These are phyloP conservation scores for Mucor ambiguus DNA, from an alignment of 371 early-diverging fungal genomes.

Conservation along the genomic window DNA sequence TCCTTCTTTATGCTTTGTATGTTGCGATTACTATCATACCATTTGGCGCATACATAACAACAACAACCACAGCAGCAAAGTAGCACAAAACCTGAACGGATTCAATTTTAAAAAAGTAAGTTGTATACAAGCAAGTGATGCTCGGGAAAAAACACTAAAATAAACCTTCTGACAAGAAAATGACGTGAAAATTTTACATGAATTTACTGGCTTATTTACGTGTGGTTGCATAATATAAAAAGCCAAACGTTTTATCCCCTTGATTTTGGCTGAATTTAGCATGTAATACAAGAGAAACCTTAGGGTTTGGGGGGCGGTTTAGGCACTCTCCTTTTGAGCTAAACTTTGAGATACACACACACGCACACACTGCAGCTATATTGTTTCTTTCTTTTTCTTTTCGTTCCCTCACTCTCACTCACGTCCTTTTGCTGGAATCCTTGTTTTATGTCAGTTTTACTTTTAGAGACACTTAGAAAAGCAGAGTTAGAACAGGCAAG, in stretches of 20 bases:
- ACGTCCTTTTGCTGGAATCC: too few species aligned
- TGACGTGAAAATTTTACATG: constrained; percentile 4
- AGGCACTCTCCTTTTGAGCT: not conserved
- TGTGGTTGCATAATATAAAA: constrained; percentile 6
- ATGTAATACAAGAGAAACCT: not conserved
- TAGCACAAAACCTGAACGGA: constrained; percentile 7
- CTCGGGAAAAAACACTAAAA: constrained; percentile 5
- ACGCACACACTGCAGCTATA: not conserved
- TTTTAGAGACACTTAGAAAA: constrained; percentile 41
- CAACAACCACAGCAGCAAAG: not conserved
- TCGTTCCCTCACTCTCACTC: not conserved
- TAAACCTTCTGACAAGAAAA: constrained; percentile 8
- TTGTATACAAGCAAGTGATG: constrained; percentile 7
- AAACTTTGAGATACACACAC: not conserved
- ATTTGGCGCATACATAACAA: not conserved
- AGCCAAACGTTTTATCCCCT: constrained; percentile 3
- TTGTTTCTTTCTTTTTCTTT: not conserved
- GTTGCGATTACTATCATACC: not conserved
- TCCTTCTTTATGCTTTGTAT: not conserved
- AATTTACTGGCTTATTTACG: not conserved
- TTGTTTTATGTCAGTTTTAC: constrained; percentile 29
- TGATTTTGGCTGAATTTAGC: not conserved
- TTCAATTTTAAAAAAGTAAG: constrained; percentile 1
- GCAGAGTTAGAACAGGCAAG: constrained; percentile 47
- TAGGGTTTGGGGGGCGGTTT: not conserved